Evolutionary conservation across 1,284 basidiomycete species (phyloP), one percentile per base, ranked within the genome.

Genomic region (Ceraceosorus guamensis): DNA sequence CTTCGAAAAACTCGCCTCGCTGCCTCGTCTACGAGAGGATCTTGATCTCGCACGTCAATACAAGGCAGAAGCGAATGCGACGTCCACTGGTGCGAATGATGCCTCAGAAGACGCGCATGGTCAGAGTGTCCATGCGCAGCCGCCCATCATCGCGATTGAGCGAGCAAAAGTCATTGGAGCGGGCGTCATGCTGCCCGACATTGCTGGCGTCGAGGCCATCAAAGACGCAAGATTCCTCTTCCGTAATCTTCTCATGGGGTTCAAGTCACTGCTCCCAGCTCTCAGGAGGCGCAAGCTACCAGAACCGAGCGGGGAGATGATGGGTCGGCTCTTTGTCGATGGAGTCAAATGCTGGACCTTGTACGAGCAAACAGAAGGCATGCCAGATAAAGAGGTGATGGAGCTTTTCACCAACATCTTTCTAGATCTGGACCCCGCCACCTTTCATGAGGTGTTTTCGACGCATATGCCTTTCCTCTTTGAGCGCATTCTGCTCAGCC

Each of bases 181-280:
- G 43, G 66, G 73, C 11, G 67, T 73, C 24, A 73, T 74, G 46
- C 75, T 79, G 72, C 70, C 75, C 48, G 78, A 79, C 55, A 63
- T 66, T n/a, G 73, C 39, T 41, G 39, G 71, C 8, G 68, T 73
- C 24, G 77, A 78, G 52, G 70, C 75, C 5, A 65, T 78, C 61
- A 78, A 78, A 52, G 77, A 69, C 48, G 87, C 87, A 44, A 86
- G 91, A 41, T 83, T 87, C 59, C 81, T 98, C 24, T 88, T 91
- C 76, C 87, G 91, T 61, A 89, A 91, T 13, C 81, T 98, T 48
- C 81, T 96, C 13, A 91, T 91, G 66, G 91, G 89, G 5, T 87
- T 96, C 77, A 87, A 92, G 53, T 86, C 87, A 1, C 85, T 88
- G 61, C 82, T 98, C 10, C 81, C 82, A 31, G 84, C 85, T 30